Evolutionary conservation across 1,284 basidiomycete genomes (phyloP), one percentile per base, ranked within the genome.

Genomic region (Blastosporella zonata): DNA sequence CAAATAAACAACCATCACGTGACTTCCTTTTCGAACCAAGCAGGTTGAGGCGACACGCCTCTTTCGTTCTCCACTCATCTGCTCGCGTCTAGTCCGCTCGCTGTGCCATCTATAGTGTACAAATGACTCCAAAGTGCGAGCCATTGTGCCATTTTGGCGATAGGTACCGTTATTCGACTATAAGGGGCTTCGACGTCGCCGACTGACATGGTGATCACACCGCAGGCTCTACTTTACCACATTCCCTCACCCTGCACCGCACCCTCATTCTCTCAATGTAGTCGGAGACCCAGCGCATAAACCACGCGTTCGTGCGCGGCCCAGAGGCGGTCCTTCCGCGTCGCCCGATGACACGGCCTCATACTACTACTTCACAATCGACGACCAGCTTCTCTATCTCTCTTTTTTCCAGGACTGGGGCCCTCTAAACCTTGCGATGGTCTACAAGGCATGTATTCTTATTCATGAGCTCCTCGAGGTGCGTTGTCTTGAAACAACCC

Each of bases 381-480:
- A 98, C 70, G 86, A 95, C 69, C 86, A 93, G 56, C 81, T 98
- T 45, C 78, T 87, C 55, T 99, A 99, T 73, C 81, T 94, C 50
- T 90, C 90, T 28, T 99, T 99, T 78, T 93, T 89, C 64, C 84
- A 90, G 63, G 94, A 97, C 67, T 93, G 90, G 84, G 96, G 96
- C 8, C 96, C 97, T 13, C 74, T 96, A 53, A 97, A 97, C 67
- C 78, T 95, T 33, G 86, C 90, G 3, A 91, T 91, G 82, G 87
- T 95, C 9, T 95, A 93, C 71, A 90, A 93, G 61, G 93, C 96
- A 35, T 98, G 95, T 73, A 86, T 97, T 39, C 79, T 90, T 57
- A 87, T 97, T 42, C 92, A 96, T 63, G 88, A 93, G 62, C 78
- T 94, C 48, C 77, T 95, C 27, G 84, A 89, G 72, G 94, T 93